These are phyloP conservation scores for Fraxinus latifolia DNA, from an alignment of 305 asterid genomes.

Conservation along the genomic window DNA sequence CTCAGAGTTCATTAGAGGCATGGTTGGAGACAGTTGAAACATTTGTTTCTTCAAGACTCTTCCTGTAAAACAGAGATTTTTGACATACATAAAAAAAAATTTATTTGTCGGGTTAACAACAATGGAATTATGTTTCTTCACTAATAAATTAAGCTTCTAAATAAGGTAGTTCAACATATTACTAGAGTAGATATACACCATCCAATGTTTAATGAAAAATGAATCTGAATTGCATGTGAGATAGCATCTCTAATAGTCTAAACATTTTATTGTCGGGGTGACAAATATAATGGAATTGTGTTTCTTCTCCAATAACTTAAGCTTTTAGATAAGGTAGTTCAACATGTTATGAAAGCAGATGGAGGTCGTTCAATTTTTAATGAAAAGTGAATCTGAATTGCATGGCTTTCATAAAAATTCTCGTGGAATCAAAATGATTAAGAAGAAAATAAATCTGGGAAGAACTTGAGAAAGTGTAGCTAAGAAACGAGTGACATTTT, in stretches of 20 bases:
- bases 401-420: background rate
- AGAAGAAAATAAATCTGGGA: background rate
- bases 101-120: background rate
- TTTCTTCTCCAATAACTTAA: background rate
- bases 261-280: background rate
- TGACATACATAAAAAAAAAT: too few species aligned
- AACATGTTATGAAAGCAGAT: background rate
- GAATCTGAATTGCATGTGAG: background rate
- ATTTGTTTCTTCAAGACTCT: conserved; percentile 36
- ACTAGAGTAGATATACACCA: background rate
- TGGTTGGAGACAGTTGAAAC: conserved; percentile 44
- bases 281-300: background rate
- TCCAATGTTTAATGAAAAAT: background rate
- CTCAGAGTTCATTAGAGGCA: conserved; percentile 40
- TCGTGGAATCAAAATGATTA: background rate
- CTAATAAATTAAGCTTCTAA: background rate
- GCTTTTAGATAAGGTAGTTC: background rate
- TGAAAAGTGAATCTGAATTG: background rate
- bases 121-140: background rate
- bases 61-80: conserved; percentile 31
- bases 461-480: background rate
- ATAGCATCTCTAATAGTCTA: background rate
- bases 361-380: background rate
- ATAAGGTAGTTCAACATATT: background rate
- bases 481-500: background rate